Evolutionary conservation across 2,329 filamentous ascomycete species (phyloP).

Genomic region (Alternaria brassicae): DNA sequence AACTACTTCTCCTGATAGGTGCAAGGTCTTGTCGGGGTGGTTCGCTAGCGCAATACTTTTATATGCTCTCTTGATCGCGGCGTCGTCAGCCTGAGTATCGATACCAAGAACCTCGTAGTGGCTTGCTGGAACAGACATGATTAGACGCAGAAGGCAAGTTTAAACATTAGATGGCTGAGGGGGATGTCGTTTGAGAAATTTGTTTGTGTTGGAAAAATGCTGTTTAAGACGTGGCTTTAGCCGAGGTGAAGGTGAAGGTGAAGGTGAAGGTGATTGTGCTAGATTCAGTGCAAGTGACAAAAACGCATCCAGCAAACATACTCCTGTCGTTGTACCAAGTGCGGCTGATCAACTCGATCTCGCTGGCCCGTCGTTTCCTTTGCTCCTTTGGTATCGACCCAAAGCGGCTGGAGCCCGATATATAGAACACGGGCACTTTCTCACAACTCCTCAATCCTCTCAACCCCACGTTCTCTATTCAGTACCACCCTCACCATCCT

Average conservation of each 20-base stretch:
- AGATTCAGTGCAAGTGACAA: neutral
- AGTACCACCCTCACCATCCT: conserved; percentile 61
- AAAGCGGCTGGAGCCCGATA: too few species aligned
- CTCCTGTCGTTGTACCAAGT: neutral
- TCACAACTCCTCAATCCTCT: conserved; percentile 45
- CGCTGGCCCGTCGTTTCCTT: neutral
- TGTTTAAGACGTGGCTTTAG: neutral
- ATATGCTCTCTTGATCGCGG: conserved; percentile 12
- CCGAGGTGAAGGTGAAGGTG: neutral
- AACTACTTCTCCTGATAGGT: conserved; percentile 2
- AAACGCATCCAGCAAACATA: neutral
- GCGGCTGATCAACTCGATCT: neutral
- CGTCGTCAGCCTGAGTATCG: neutral
- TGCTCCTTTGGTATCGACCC: neutral
- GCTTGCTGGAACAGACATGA: neutral
- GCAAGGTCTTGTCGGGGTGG: conserved; percentile 17
- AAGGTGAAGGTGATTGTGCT: neutral
- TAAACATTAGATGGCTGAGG: neutral
- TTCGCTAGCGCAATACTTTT: neutral
- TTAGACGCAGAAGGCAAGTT: neutral
- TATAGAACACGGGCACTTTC: too few species aligned
- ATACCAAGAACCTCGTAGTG: conserved; percentile 12
- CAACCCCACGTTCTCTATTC: conserved; percentile 55
- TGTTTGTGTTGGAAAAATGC: neutral
- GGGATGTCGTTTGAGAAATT: neutral